phyloP scores from a whole-genome alignment of 768 basidiomycete genomes.

The Pisolithus orientalis region DNA sequence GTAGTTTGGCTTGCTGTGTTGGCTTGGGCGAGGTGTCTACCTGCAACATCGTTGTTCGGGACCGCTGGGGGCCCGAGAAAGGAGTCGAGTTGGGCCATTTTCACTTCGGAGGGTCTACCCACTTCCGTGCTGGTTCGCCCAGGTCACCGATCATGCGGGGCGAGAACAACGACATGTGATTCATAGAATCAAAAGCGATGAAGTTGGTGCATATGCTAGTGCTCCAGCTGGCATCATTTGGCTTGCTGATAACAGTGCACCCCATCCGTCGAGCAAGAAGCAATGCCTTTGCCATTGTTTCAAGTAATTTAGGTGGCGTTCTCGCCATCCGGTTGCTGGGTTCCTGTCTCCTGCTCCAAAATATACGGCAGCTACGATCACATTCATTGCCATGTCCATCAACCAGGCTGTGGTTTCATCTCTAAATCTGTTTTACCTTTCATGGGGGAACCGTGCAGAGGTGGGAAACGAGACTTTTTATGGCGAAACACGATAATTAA shows the following conservation, averaged over 20 bases:
- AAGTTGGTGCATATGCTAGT: constrained; percentile 39
- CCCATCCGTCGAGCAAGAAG: too few species aligned
- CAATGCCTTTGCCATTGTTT: too few species aligned
- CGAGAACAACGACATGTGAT: not conserved
- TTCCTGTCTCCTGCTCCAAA: too few species aligned
- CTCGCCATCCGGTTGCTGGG: too few species aligned
- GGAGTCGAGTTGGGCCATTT: constrained; percentile 53
- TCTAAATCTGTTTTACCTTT: constrained; percentile 20
- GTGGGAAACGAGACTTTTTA: constrained; percentile 26
- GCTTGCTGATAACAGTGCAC: too few species aligned
- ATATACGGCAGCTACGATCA: constrained; percentile 41
- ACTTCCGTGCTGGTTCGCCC: constrained; percentile 28
- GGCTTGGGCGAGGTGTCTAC: constrained; percentile 60
- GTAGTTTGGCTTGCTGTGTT: constrained; percentile 47
- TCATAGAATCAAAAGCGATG: too few species aligned
- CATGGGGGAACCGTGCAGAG: constrained; percentile 41
- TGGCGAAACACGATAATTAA: constrained; percentile 29
- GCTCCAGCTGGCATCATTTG: constrained; percentile 52
- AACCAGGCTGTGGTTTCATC: constrained; percentile 30
- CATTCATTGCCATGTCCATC: constrained; percentile 30
- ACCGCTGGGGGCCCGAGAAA: constrained; percentile 36
- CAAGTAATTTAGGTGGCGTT: too few species aligned
- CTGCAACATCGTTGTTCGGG: constrained; percentile 22
- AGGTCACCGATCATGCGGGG: not conserved
- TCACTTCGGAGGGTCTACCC: constrained; percentile 52